Evolutionary conservation across 495 filamentous ascomycete genomes (phyloP).

Genomic region (Aspergillus kassunensis): DNA sequence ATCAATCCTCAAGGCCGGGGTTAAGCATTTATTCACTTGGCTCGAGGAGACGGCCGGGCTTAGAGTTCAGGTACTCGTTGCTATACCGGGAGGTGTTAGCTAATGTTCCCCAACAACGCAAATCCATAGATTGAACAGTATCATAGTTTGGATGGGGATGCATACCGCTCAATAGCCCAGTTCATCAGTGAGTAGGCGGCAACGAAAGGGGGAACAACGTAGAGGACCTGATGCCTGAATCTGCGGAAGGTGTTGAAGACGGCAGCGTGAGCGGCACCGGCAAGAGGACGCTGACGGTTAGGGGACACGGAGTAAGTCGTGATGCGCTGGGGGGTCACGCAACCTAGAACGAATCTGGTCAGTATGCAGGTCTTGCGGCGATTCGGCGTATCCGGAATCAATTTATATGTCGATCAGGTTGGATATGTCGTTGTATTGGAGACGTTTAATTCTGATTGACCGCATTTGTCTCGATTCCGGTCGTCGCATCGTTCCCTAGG

Average conservation of each 20-base stretch:
- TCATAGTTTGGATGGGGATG: conserved; percentile 7
- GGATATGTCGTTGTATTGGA: not conserved
- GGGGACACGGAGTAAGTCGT: conserved; percentile 57
- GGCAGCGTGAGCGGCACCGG: conserved; percentile 56
- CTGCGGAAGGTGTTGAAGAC: conserved; percentile 62
- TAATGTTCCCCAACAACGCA: not conserved
- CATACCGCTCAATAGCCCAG: conserved; percentile 83
- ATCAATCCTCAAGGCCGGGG: not conserved
- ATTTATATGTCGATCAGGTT: not conserved
- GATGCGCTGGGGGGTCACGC: conserved; percentile 58
- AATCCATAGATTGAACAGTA: not conserved
- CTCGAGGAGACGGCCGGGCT: conserved; percentile 64
- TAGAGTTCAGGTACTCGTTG: conserved; percentile 91
- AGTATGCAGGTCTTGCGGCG: not conserved
- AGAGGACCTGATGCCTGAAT: conserved; percentile 67
- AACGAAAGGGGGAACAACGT: conserved; percentile 73
- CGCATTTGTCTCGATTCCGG: not conserved
- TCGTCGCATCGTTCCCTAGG: not conserved
- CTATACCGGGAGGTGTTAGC: conserved; percentile 37
- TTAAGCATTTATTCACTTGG: conserved; percentile 35
- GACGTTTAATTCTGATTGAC: not conserved
- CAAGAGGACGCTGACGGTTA: conserved; percentile 63
- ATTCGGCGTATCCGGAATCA: not conserved
- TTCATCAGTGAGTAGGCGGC: conserved; percentile 72
- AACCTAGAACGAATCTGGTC: conserved; percentile 25